Conservation (phyloP, 2,329 filamentous ascomycete species). For the Drechslerella stenobrocha region DNA sequence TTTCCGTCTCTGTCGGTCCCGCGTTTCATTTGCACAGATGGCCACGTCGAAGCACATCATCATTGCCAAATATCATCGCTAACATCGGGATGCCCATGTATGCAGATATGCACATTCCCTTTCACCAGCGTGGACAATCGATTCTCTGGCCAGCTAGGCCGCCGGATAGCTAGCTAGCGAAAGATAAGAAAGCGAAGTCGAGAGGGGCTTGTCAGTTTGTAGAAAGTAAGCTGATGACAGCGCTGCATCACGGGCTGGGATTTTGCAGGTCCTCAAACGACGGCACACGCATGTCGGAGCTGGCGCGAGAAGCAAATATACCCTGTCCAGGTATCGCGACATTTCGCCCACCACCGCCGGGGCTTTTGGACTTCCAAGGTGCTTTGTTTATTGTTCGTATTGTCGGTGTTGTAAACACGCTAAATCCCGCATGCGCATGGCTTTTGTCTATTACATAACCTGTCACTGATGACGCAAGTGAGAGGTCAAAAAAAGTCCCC, state of each 20-base stretch:
- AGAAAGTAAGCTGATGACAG: slow-evolving; percentile 29
- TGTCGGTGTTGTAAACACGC: too few relatives aligned
- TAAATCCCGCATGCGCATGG: slow-evolving; percentile 7
- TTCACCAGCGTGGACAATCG: slow-evolving; percentile 31
- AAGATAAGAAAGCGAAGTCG: slow-evolving; percentile 23
- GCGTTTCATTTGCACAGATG: slow-evolving; percentile 12
- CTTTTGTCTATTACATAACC: slow-evolving; percentile 10
- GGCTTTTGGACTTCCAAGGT: background rate
- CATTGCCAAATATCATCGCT: slow-evolving; percentile 2
- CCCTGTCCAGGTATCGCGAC: background rate
- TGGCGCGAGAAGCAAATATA: background rate
- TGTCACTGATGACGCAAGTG: slow-evolving; percentile 5
- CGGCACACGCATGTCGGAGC: background rate
- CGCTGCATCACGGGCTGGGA: slow-evolving; percentile 1
- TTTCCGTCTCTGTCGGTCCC: slow-evolving; percentile 12
- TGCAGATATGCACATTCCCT: slow-evolving; percentile 11
- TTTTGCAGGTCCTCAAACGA: slow-evolving; percentile 16
- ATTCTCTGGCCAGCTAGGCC: slow-evolving; percentile 11
- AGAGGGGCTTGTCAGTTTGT: slow-evolving; percentile 17
- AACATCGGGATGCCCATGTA: slow-evolving; percentile 23
- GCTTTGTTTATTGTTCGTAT: slow-evolving; percentile 1
- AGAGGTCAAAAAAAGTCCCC: slow-evolving; percentile 27
- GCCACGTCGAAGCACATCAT: too few relatives aligned
- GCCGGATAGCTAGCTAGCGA: slow-evolving; percentile 1
- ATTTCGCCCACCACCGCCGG: background rate